Base-by-base conservation (phyloP, 2,329 filamentous ascomycete genomes). In the Hypoxylon sp. region DNA sequence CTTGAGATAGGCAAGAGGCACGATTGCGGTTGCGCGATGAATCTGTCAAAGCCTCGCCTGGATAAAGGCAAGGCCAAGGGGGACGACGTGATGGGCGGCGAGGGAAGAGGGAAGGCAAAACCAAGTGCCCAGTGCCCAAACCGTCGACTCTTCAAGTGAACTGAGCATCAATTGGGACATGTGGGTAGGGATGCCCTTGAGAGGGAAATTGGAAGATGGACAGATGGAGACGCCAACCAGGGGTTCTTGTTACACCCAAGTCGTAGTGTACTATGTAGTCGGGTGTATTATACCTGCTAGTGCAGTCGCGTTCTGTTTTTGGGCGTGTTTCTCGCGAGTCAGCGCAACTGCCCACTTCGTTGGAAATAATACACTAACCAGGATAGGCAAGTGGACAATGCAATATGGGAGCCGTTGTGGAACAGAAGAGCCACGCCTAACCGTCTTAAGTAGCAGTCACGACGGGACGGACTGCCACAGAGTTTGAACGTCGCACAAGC, bases 181-280 rank as follows among this genome's bases (percentile, higher is more conserved):
- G 57, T 48, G 57, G 48, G 58, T 65, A 67, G 64, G 69, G 64
- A 68, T 69, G 45, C 44, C 61, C 66, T 68, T 59, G 65, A 50
- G 51, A 59, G 69, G 69, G 69, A 71, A 71, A 71, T 71, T 71
- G 65, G 64, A 69, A 69, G 61, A 65, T 67, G 67, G 51, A 46
- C 64, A 42, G 59, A 69, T 71, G 69, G 69, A 56, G 69, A 68
- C 69, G 46, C 56, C 56, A 56, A 51, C 69, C 63, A 65, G 69
- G 69, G 68, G 48, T 20, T 56, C 52, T 54, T 59, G 55, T 63
- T 53, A 53, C 52, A 57, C 64, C 40, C 33, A 54, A 42, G n/a
- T n/a, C n/a, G n/a, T n/a, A n/a, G n/a, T n/a, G n/a, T n/a, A n/a
- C n/a, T n/a, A n/a, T n/a, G n/a, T n/a, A n/a, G n/a, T n/a, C n/a